Base-by-base conservation (phyloP, 2,329 filamentous ascomycete species). In the Graphilbum fragrans region DNA sequence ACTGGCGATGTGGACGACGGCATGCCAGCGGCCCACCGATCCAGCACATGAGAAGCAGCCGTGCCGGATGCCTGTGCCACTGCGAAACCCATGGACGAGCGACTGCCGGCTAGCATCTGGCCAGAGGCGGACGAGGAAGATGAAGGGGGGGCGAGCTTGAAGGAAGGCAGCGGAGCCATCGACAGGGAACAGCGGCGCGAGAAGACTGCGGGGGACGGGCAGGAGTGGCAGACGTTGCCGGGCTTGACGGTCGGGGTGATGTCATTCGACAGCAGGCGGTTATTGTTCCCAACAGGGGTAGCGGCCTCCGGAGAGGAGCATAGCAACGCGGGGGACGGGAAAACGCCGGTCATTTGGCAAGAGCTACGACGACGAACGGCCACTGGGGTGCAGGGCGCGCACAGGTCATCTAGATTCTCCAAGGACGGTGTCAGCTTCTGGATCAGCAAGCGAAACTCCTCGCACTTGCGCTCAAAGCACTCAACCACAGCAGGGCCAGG, bases 391-490 rank as follows among this genome's bases (percentile, higher is more conserved):
- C 53, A 44, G 5, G 66, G 58, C 21, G 38, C 35, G 29, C 66
- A 56, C n/a, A 77, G 58, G 2, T 65, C 67, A 25, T 74, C 68
- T 12, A 78, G 59, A 52, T 80, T 80, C 47, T 73, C 70, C 49
- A 80, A 55, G 38, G 72, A 68, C 0, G 73, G 67, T 47, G 73
- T 70, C 48, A 80, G 63, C 42, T 61, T 62, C 23, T 77, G 55
- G 48, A 80, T 72, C 37, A 79, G 62, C 21, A 65, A 64, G 52
- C 73, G 76, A 70, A 77, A 81, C 46, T 75, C 66, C 38, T 62
- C 56, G 41, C 63, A 66, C 51, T 72, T 68, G 37, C 63, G 63
- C 38, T 69, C 61, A 23, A 64, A 58, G n/a, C 60, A 59, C 23
- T 44, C 46, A 39, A 35, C 44, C 42, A 42, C 42, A 9, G 42